These are phyloP conservation scores for Lentinula lateritia DNA, from an alignment of 768 basidiomycete genomes.

Conservation along the genomic window DNA sequence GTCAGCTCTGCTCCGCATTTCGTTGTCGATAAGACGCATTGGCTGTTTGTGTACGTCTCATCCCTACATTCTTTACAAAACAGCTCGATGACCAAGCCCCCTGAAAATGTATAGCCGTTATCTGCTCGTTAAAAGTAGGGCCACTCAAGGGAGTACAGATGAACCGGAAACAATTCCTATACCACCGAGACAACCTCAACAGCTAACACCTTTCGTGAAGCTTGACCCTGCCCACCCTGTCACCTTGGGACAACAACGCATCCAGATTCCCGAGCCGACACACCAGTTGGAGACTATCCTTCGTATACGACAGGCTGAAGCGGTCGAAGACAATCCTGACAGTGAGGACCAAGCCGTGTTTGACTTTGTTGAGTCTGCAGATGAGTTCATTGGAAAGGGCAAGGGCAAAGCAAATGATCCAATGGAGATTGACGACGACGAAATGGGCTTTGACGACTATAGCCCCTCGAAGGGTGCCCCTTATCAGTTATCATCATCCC, in stretches of 20 bases:
- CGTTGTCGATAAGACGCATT: conserved; percentile 58
- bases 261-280: conserved; percentile 55
- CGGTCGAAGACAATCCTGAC: conserved; percentile 39
- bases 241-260: conserved; percentile 26
- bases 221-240: conserved; percentile 46
- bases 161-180: background rate
- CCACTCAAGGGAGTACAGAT: background rate
- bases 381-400: conserved; percentile 2
- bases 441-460: conserved; percentile 5
- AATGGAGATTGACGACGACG: conserved; percentile 15
- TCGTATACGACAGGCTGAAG: conserved; percentile 30
- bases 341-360: conserved; percentile 46
- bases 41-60: conserved; percentile 59
- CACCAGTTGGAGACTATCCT: conserved; percentile 49
- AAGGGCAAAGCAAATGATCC: conserved; percentile 9
- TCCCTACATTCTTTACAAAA: background rate
- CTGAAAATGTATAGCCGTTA: conserved; percentile 33
- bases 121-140: conserved; percentile 43
- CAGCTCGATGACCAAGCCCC: too few species aligned
- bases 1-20: conserved; percentile 47
- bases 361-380: conserved; percentile 16
- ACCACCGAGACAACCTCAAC: conserved; percentile 12
- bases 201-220: conserved; percentile 32
- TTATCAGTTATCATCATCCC: background rate
- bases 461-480: background rate